phyloP scores from a whole-genome alignment of 2,329 filamentous ascomycete species.

The Xylariaceae sp. region DNA sequence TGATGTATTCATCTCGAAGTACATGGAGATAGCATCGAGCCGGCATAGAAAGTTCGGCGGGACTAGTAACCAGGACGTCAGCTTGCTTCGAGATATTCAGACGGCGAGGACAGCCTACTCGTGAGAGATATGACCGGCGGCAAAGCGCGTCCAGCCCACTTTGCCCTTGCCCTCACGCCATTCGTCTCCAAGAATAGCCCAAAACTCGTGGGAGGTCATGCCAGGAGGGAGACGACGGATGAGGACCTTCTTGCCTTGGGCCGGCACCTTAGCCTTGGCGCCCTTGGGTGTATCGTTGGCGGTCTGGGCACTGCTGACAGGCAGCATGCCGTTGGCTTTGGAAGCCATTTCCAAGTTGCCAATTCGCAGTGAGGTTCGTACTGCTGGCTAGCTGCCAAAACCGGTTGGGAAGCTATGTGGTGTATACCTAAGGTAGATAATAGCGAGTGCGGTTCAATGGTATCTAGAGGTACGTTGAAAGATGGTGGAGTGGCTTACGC shows the following conservation, averaged over 20 bases:
- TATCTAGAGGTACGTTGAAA: too few relatives aligned
- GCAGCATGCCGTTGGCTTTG: slow-evolving; percentile 45
- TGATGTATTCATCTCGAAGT: slow-evolving; percentile 60
- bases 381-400: too few relatives aligned
- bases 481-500: too few relatives aligned
- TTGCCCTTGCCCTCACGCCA: slow-evolving; percentile 78
- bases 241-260: slow-evolving; percentile 72
- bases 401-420: too few relatives aligned
- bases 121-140: slow-evolving; percentile 64
- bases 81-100: slow-evolving; percentile 1
- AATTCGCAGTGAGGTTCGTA: too few relatives aligned
- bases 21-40: slow-evolving; percentile 78
- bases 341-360: too few relatives aligned
- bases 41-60: slow-evolving; percentile 78
- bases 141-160: slow-evolving; percentile 73
- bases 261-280: slow-evolving; percentile 40
- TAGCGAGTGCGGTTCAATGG: too few relatives aligned
- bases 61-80: too few relatives aligned
- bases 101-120: slow-evolving; percentile 51
- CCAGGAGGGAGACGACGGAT: slow-evolving; percentile 80
- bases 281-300: slow-evolving; percentile 31
- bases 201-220: slow-evolving; percentile 73
- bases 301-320: slow-evolving; percentile 39
- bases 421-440: too few relatives aligned
- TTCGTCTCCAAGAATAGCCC: slow-evolving; percentile 62